Base-by-base conservation (phyloP, 2,329 filamentous ascomycete species). In the Alternaria incomplexa region DNA sequence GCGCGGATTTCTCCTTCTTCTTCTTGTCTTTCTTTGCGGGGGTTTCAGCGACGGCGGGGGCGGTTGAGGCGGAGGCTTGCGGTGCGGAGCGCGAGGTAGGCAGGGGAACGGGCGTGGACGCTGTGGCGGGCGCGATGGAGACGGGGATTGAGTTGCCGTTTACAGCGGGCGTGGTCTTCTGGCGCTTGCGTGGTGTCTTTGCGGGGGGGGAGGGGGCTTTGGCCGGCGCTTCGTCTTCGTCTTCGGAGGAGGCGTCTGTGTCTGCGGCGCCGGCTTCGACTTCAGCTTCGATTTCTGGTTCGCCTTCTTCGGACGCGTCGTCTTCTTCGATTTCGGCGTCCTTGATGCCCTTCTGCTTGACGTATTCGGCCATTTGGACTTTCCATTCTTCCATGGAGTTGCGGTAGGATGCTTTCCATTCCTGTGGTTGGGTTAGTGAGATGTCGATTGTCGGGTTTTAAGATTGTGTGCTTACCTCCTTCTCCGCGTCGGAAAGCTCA, bases 401-500 rank as follows among this genome's bases (percentile, higher is more conserved):
- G 70, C 77, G 82, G 76, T 90, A 90, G n/a, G 85, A 82, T 26
- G 84, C 81, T 69, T 68, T 75, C 78, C 78, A 80, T 68, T 71
- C 68, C 78, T 80, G 64, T 17, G 5, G 5, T 22, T 28, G 25
- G 59, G 22, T 63, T 56, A 63, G 53, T 17, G 22, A 6, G 10
- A 13, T 3, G 30, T 25, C 2, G 8, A 4, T 17, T 22, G 13
- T 36, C 1, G n/a, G 25, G n/a, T 43, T 13, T 15, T 20, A 36
- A 13, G 15, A 36, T 13, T 17, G 17, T 10, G 60, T 43, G 77
- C 82, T 71, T 79, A 90, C 88, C 79, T 86, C 82, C 75, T 96
- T 96, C 83, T 96, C 91, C 10, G 84, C 81, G 2, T 90, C 86
- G 7, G 84, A 84, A 90, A 97, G 93, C 68, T 88, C 87, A 65